Percentiles rank a stretch among this genome's conserved stretches.
These are phyloP conservation scores for Amesomyces nigricolor DNA, from an alignment of 2,329 filamentous ascomycete genomes.

Conservation along the genomic window DNA sequence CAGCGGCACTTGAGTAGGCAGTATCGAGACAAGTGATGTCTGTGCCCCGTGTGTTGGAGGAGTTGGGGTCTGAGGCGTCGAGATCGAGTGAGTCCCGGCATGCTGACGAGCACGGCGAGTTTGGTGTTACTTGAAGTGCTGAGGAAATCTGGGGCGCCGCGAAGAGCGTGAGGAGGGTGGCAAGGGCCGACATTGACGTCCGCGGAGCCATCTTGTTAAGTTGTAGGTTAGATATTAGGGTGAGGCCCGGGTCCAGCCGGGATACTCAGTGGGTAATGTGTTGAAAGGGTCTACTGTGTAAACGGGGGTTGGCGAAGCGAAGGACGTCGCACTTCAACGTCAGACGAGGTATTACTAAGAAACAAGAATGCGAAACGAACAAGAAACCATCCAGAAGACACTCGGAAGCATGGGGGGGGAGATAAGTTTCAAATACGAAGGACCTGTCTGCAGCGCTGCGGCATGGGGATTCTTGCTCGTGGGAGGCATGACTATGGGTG, in stretches of 20 bases:
- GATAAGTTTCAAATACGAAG: conserved; percentile 6
- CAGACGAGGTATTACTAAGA: background rate
- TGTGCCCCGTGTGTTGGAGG: conserved; percentile 39
- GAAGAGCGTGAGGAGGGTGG: conserved; percentile 21
- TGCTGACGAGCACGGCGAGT: conserved; percentile 49
- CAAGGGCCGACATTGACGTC: background rate
- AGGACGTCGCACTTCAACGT: background rate
- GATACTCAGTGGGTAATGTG: background rate
- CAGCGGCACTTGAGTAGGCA: conserved; percentile 36
- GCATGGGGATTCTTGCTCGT: background rate
- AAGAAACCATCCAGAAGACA: background rate
- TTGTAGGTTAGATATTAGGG: background rate
- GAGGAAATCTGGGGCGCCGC: conserved; percentile 30
- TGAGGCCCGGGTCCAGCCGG: conserved; percentile 15
- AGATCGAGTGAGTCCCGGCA: conserved; percentile 41
- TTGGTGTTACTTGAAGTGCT: conserved; percentile 46
- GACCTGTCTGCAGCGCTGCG: background rate
- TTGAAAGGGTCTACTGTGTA: background rate
- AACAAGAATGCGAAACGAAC: background rate
- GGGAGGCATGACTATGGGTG: background rate
- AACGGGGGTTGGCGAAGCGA: background rate
- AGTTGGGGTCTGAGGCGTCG: conserved; percentile 41
- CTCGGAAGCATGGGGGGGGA: background rate
- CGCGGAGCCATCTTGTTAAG: conserved; percentile 14
- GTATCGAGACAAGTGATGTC: conserved; percentile 46